phyloP scores from a whole-genome alignment of 1,139 yeast genomes.

The Candida labiduridarum region DNA sequence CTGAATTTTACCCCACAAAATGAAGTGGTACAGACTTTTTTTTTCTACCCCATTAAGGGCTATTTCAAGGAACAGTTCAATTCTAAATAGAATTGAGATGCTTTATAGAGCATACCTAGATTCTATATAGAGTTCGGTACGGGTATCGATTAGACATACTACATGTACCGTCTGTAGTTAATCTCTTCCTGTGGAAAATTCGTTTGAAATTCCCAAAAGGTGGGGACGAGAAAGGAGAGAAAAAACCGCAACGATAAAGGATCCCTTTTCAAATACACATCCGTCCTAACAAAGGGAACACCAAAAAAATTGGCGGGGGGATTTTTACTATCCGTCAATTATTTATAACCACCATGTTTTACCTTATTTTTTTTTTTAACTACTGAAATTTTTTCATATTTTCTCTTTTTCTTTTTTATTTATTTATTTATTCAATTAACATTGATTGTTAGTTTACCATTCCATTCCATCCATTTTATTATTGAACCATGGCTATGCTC shows the following conservation, averaged over 20 bases:
- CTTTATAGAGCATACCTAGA: too few relatives aligned
- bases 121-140: too few relatives aligned
- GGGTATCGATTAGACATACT: too few relatives aligned
- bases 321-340: background rate
- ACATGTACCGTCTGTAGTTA: background rate
- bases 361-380: background rate
- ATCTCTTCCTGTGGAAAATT: background rate
- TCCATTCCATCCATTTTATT: background rate
- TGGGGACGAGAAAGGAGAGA: background rate
- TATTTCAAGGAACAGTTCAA: background rate
- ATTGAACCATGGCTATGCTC: slow-evolving; percentile 13
- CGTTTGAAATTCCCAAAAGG: background rate
- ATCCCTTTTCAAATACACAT: background rate
- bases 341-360: background rate
- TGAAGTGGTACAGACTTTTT: background rate
- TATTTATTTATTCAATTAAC: background rate
- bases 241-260: background rate
- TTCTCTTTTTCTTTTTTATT: background rate
- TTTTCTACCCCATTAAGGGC: background rate
- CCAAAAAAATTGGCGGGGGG: background rate
- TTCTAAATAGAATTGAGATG: background rate
- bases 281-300: background rate
- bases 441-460: background rate
- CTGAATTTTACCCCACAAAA: slow-evolving; percentile 10
- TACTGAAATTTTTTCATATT: background rate